Evolutionary conservation across 2,329 filamentous ascomycete species (phyloP).

Genomic region (Aaosphaeria arxii): DNA sequence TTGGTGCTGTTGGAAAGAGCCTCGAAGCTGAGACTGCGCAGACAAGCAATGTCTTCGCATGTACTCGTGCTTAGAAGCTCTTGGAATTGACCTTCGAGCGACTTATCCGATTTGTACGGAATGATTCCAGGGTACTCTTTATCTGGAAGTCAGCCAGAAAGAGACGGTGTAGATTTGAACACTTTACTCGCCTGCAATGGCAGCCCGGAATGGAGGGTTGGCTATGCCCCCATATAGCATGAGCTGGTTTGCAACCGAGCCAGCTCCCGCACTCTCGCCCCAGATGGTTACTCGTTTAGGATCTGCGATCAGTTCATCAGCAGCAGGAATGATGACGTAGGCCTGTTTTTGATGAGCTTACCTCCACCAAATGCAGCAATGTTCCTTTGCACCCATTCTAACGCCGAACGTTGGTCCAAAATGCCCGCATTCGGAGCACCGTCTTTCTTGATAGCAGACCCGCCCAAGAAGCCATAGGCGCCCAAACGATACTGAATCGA

Average conservation of each 20-base stretch:
- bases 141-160: neutral
- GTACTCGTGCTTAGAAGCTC: neutral
- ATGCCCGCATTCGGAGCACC: neutral
- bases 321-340: neutral
- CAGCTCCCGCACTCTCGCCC: slow-evolving; percentile 57
- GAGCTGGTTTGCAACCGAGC: slow-evolving; percentile 43
- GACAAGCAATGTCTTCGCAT: neutral
- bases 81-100: neutral
- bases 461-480: neutral
- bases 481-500: neutral
- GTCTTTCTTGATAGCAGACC: neutral
- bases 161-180: neutral
- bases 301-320: slow-evolving; percentile 37
- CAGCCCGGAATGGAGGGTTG: slow-evolving; percentile 36
- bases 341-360: neutral
- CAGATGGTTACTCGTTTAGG: slow-evolving; percentile 56
- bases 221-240: slow-evolving; percentile 29
- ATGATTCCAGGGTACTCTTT: neutral
- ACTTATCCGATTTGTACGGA: neutral
- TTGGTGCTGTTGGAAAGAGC: neutral
- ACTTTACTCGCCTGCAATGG: slow-evolving; percentile 17
- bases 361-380: too few relatives aligned
- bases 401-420: too few relatives aligned
- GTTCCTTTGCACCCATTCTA: too few relatives aligned
- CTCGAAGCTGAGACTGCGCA: neutral